These are phyloP conservation scores for Tetragonia tetragonoides DNA, from an alignment of 148 eudicot genomes.

Conservation along the genomic window DNA sequence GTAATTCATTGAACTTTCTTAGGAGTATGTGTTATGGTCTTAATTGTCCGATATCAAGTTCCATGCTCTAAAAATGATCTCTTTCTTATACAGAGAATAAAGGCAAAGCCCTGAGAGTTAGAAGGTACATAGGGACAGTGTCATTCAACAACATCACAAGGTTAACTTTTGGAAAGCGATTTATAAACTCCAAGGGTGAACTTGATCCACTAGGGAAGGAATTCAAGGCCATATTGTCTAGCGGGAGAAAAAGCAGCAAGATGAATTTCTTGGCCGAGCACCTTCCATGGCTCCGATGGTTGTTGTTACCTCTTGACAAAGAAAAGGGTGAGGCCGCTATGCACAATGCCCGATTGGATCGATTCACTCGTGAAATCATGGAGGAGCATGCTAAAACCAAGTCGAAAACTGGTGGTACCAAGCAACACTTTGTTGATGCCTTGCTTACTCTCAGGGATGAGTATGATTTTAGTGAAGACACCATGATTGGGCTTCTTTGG, in stretches of 20 bases:
- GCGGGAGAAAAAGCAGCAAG: conserved; percentile 42
- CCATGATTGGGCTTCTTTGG: conserved; percentile 79
- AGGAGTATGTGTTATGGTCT: too few relatives aligned
- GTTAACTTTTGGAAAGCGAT: conserved; percentile 74
- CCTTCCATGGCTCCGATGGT: conserved; percentile 68
- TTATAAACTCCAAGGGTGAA: conserved; percentile 57
- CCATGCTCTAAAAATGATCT: not conserved
- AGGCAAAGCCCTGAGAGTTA: conserved; percentile 53
- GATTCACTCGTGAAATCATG: conserved; percentile 66
- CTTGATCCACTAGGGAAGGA: conserved; percentile 72
- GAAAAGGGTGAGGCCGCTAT: conserved; percentile 55
- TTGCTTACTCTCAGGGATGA: conserved; percentile 59
- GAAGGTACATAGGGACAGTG: conserved; percentile 62
- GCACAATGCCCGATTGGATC: conserved; percentile 51
- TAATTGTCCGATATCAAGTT: too few relatives aligned
- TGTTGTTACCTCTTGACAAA: conserved; percentile 54
- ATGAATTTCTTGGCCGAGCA: conserved; percentile 61
- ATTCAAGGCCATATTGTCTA: conserved; percentile 59
- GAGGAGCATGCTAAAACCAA: conserved; percentile 62
- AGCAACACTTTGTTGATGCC: conserved; percentile 84
- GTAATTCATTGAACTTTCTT: not conserved
- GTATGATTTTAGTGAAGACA: conserved; percentile 81
- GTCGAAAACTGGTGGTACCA: conserved; percentile 40
- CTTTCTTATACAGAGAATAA: conserved; percentile 39
- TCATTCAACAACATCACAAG: conserved; percentile 92